Percentiles rank a stretch among this genome's conserved stretches.
Conservation (phyloP, 352 stramenopile genomes). For the Globisporangium cystogenes region DNA sequence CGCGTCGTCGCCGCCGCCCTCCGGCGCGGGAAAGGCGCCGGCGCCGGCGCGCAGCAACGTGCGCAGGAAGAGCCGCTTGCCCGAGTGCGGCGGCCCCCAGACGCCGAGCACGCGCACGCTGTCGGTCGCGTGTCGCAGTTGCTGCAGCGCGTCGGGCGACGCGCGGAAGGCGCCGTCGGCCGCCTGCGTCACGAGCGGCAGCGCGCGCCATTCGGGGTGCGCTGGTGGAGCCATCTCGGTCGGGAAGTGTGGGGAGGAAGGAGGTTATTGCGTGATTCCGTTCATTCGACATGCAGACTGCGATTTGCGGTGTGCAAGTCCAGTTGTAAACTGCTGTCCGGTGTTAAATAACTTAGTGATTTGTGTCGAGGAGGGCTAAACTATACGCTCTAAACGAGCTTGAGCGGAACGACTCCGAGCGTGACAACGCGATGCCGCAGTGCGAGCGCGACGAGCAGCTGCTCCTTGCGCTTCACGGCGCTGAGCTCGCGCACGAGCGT, state of each 20-base stretch:
- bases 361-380: too few relatives aligned
- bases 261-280: neutral
- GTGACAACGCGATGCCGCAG: constrained; percentile 50
- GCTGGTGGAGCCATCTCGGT: neutral
- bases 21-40: neutral
- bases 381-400: too few relatives aligned
- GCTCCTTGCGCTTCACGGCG: constrained; percentile 36
- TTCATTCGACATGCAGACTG: neutral
- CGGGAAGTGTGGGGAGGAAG: too few relatives aligned
- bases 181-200: constrained; percentile 30
- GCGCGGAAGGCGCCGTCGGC: neutral
- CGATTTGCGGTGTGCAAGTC: neutral
- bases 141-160: neutral
- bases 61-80: constrained; percentile 41
- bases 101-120: constrained; percentile 37
- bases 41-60: constrained; percentile 26
- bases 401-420: constrained; percentile 28
- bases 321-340: neutral
- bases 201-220: constrained; percentile 24
- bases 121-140: constrained; percentile 16
- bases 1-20: neutral
- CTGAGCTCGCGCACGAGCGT: constrained; percentile 35
- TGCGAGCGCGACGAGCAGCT: constrained; percentile 42
- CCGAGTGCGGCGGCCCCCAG: constrained; percentile 27
- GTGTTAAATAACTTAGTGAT: too few relatives aligned